A percentile compares a stretch with the other conserved stretches of the same genome.
Conservation (phyloP, 805 yeast genomes). For the Metschnikowia anglica region DNA sequence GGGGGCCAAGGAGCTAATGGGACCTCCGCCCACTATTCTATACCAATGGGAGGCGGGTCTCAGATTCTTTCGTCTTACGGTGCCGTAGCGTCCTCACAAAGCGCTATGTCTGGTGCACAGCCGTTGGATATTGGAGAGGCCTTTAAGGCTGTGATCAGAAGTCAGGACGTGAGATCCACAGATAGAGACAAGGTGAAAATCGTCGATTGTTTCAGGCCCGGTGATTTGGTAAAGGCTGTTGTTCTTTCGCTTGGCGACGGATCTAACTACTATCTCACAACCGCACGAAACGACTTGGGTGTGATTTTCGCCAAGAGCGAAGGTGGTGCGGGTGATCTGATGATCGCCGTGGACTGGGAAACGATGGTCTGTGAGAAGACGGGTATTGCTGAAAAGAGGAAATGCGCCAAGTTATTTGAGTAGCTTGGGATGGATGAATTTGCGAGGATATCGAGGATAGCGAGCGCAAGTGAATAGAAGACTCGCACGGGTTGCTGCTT, state of each 20-base stretch:
- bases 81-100: constrained; percentile 42
- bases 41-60: constrained; percentile 55
- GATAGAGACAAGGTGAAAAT: constrained; percentile 86
- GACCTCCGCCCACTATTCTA: constrained; percentile 35
- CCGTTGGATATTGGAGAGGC: constrained; percentile 81
- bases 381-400: constrained; percentile 74
- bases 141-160: constrained; percentile 80
- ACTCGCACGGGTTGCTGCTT: too few species aligned
- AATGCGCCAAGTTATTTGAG: constrained; percentile 84
- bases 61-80: constrained; percentile 38
- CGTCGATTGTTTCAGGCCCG: constrained; percentile 79
- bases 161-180: constrained; percentile 87
- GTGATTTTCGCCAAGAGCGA: constrained; percentile 83
- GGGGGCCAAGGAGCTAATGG: constrained; percentile 65
- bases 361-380: constrained; percentile 80
- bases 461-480: too few species aligned
- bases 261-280: constrained; percentile 79
- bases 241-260: constrained; percentile 94
- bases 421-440: neutral
- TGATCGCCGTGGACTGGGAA: constrained; percentile 95
- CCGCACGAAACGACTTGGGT: constrained; percentile 89
- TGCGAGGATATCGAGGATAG: too few species aligned
- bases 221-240: constrained; percentile 85
- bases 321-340: constrained; percentile 65
- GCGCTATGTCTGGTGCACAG: constrained; percentile 33